Percentiles rank a stretch among this genome's conserved stretches.
These are phyloP conservation scores for Catharanthus roseus DNA, from an alignment of 257 asterid species.

Conservation along the genomic window DNA sequence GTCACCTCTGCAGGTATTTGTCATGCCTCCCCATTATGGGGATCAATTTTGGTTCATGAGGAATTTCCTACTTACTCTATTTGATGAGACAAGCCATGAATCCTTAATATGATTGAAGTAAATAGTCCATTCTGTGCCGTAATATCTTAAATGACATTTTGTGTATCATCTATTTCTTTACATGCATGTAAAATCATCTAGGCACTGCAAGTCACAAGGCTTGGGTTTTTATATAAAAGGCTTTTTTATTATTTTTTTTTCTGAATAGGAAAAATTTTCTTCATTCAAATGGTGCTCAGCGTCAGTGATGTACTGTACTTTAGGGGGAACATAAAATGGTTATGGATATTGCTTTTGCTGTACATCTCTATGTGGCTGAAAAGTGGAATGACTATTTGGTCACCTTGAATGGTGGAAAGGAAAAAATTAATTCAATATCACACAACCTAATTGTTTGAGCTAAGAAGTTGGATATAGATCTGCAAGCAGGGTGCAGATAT, in stretches of 20 bases:
- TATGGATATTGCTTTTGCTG: too few species aligned
- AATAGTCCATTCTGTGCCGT: neutral
- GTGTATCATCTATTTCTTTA: neutral
- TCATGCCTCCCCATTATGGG: conserved; percentile 6
- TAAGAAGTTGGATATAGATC: neutral
- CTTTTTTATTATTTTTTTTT: too few species aligned
- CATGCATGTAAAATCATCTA: neutral
- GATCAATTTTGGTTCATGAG: neutral
- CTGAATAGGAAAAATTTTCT: neutral
- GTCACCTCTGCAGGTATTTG: conserved; percentile 92
- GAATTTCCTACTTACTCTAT: neutral
- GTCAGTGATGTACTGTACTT: neutral
- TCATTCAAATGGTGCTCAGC: neutral
- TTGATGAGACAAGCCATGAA: neutral
- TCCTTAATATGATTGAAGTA: neutral
- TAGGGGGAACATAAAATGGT: neutral
- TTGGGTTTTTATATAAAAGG: neutral
- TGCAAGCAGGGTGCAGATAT: neutral
- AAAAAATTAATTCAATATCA: too few species aligned
- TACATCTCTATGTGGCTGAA: too few species aligned
- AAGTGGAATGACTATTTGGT: too few species aligned
- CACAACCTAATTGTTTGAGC: too few species aligned
- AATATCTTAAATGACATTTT: neutral
- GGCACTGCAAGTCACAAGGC: neutral
- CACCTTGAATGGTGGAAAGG: too few species aligned